Evolutionary conservation across 345 rosid species (phyloP), one percentile per base, ranked within the genome.

Genomic region (Euphorbia lathyris): DNA sequence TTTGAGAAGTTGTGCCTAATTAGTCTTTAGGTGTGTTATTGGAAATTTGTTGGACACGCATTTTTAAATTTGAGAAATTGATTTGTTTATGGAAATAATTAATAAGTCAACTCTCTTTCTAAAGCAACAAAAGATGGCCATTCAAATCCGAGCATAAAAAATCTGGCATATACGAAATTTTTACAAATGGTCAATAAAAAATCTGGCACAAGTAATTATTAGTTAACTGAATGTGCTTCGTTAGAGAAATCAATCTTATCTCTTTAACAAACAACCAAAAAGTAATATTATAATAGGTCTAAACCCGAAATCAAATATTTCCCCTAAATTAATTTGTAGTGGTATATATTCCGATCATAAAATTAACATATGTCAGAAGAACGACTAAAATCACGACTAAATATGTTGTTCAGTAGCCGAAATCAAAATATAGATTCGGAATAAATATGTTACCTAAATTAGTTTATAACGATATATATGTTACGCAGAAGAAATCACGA

Each of bases 31-130:
- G 42, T 40, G 40, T 56, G n/a, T 60, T 62, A 27, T 51, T 55
- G 70, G 58, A 59, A 72, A 2, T 73, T 72, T 62, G 68, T 63
- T 56, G 80, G 59, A 53, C 9, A 8, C n/a, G n/a, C n/a, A n/a
- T 10, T 63, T 19, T 20, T 58, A 38, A 45, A 23, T 53, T 12
- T 27, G 16, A 69, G 42, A 34, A 36, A 65, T 34, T 56, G 14
- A 43, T 43, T 27, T 36, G 22, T 58, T 19, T 74, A 67, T 67
- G 75, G 68, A 11, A 76, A 68, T 30, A 26, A 5, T 64, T 71
- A 76, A 65, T 68, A 50, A 43, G n/a, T 27, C 36, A 13, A 34
- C 64, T n/a, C n/a, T 25, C 58, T 58, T 77, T 65, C 25, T 61
- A 45, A 20, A 53, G 71, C 20, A 78, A 67, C 12, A 51, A 62